Evolutionary conservation across 345 rosid species (phyloP).

Genomic region (Moricandia arvensis): DNA sequence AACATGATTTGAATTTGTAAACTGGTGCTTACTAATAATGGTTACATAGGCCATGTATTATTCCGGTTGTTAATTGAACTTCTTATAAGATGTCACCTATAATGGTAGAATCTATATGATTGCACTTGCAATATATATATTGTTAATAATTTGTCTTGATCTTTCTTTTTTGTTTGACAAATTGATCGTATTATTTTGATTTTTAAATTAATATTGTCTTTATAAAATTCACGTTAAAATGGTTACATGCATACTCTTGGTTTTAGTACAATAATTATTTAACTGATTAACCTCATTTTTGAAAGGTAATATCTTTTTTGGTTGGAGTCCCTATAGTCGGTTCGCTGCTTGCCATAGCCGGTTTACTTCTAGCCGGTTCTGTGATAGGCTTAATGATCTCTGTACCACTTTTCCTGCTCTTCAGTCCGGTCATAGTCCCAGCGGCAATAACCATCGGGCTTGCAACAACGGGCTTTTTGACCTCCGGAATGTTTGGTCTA

Average conservation of each 20-base stretch:
- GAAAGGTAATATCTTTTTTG: slow-evolving; percentile 40
- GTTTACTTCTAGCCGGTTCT: slow-evolving; percentile 45
- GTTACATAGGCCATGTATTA: not conserved
- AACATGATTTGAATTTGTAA: not conserved
- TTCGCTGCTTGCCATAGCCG: slow-evolving; percentile 45
- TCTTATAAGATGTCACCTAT: not conserved
- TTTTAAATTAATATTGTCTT: not conserved
- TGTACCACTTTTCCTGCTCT: slow-evolving; percentile 51
- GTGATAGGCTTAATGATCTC: slow-evolving; percentile 42
- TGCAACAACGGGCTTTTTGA: slow-evolving; percentile 41
- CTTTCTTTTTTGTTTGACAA: not conserved
- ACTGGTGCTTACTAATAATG: not conserved
- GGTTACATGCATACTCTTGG: not conserved
- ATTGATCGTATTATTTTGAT: not conserved
- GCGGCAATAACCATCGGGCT: slow-evolving; percentile 48
- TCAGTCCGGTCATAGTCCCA: slow-evolving; percentile 64
- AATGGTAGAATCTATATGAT: not conserved
- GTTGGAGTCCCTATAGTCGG: slow-evolving; percentile 47
- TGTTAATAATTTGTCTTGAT: too few species aligned
- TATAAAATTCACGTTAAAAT: not conserved
- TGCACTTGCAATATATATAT: not conserved
- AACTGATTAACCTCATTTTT: not conserved
- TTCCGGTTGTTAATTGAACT: not conserved
- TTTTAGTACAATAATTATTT: not conserved
- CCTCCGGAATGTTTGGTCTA: slow-evolving; percentile 51